These are phyloP conservation scores for Schizochytrium sp. DNA, from an alignment of 108 stramenopile species.

Conservation along the genomic window DNA sequence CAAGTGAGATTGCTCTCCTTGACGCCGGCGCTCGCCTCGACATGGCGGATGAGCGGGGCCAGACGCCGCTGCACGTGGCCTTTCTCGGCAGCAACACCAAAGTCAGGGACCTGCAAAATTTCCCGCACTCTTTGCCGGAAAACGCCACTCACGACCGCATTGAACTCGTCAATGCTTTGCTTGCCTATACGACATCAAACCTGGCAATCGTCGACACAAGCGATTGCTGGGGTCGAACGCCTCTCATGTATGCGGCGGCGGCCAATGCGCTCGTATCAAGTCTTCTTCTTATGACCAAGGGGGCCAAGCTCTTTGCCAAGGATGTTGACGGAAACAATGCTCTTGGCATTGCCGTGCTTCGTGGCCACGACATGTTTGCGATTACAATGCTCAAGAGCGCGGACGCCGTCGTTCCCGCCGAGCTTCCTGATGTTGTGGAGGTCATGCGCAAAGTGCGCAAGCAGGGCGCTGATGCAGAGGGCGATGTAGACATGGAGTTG, in stretches of 20 bases:
- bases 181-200: not conserved
- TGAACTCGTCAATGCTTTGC: not conserved
- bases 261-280: not conserved
- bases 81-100: not conserved
- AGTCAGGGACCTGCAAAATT: not conserved
- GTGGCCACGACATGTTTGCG: not conserved
- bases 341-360: not conserved
- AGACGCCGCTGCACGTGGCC: not conserved
- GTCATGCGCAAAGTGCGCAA: not conserved
- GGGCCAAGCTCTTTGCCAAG: not conserved
- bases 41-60: not conserved
- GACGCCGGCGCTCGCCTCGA: not conserved
- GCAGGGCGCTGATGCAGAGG: not conserved
- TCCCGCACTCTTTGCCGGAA: not conserved
- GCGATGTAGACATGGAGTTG: not conserved
- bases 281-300: not conserved
- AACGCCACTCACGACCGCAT: not conserved
- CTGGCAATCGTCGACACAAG: not conserved
- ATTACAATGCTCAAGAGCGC: not conserved
- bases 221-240: not conserved
- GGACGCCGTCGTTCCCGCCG: not conserved
- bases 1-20: not conserved
- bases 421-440: not conserved
- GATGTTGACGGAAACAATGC: not conserved
- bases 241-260: not conserved